Conservation (phyloP, 2,329 filamentous ascomycete genomes). For the Botryotinia calthae region DNA sequence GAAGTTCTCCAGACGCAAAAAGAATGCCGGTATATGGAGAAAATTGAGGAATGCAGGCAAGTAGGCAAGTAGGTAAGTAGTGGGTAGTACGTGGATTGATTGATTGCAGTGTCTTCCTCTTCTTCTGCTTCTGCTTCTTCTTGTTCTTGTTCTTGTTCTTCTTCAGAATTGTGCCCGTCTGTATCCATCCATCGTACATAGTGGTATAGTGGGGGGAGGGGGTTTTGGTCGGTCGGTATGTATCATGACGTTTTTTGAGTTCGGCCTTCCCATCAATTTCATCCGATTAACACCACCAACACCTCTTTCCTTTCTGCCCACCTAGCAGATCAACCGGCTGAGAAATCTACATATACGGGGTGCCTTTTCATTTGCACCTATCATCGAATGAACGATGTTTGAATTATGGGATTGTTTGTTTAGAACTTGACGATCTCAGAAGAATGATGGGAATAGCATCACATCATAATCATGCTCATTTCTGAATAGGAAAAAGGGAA, state of each 20-base stretch:
- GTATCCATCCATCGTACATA: neutral
- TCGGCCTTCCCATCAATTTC: neutral
- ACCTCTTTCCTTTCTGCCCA: too few species aligned
- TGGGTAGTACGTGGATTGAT: neutral
- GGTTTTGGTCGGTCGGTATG: neutral
- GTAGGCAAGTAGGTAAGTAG: neutral
- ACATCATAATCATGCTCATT: neutral
- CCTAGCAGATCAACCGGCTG: neutral
- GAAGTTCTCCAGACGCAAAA: neutral
- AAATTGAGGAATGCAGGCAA: neutral
- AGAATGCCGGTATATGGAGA: neutral
- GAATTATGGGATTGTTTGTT: neutral
- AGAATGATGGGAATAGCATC: neutral
- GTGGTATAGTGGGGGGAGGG: slow-evolving; percentile 1
- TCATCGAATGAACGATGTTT: neutral
- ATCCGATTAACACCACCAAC: neutral
- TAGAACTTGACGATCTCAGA: neutral
- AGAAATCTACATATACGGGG: neutral
- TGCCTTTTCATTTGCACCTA: neutral
- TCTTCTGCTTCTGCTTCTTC: neutral
- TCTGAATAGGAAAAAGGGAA: neutral
- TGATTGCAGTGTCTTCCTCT: neutral
- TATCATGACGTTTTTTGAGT: slow-evolving; percentile 12
- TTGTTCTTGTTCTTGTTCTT: neutral
- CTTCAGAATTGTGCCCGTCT: neutral